Percentiles rank a stretch among this genome's conserved stretches.
phyloP scores from a whole-genome alignment of 2,329 filamentous ascomycete species.

The Colletotrichum orchidophilum region DNA sequence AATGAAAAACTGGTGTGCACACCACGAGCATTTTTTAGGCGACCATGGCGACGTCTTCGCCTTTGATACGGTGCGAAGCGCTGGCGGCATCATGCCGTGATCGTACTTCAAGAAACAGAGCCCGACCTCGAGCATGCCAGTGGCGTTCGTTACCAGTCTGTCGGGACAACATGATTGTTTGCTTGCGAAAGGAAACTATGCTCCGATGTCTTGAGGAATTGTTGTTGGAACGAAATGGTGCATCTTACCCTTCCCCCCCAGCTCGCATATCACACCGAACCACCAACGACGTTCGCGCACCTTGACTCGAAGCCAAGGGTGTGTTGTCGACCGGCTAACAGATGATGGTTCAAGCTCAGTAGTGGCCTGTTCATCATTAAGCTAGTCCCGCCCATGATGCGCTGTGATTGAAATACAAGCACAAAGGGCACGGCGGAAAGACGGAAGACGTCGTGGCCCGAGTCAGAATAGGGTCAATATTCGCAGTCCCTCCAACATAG shows the following conservation, averaged over 20 bases:
- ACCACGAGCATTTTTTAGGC: not conserved
- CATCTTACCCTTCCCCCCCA: not conserved
- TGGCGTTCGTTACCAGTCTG: not conserved
- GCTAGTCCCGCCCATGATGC: not conserved
- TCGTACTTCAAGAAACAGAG: not conserved
- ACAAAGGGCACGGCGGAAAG: not conserved
- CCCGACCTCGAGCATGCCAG: not conserved
- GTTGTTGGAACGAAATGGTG: not conserved
- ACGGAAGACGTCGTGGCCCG: not conserved
- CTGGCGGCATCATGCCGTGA: not conserved
- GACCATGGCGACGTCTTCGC: not conserved
- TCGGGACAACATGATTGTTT: not conserved
- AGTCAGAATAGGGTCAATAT: not conserved
- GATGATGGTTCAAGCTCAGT: not conserved
- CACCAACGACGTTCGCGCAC: not conserved
- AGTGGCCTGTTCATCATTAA: not conserved
- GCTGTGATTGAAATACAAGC: not conserved
- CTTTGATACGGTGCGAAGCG: not conserved
- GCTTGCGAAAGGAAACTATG: not conserved
- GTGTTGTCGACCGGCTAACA: not conserved
- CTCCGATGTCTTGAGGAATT: not conserved
- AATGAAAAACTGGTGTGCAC: not conserved
- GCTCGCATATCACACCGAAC: not conserved
- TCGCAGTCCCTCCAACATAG: not conserved
- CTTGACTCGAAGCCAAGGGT: not conserved